These are phyloP conservation scores for Fusarium sp. DNA, from an alignment of 2,329 filamentous ascomycete species.

Conservation along the genomic window DNA sequence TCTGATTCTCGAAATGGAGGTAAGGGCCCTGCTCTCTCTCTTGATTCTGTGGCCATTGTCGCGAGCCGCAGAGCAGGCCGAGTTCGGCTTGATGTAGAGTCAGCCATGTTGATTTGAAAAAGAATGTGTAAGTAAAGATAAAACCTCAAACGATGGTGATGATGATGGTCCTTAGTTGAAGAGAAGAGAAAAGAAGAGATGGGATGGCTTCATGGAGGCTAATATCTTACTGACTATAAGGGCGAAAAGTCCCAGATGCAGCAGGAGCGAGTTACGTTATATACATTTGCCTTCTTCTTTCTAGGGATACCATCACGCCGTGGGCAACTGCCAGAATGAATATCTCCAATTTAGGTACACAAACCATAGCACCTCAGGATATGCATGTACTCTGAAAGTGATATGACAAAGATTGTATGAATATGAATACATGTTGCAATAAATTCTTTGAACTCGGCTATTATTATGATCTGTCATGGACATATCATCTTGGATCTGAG, in stretches of 20 bases:
- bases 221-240: background rate
- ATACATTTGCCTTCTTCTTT: background rate
- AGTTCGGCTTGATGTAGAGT: background rate
- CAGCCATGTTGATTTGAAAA: background rate
- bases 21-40: too few species aligned
- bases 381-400: too few species aligned
- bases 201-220: background rate
- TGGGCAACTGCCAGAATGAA: background rate
- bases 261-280: background rate
- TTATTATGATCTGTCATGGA: too few species aligned
- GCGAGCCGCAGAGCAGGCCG: too few species aligned
- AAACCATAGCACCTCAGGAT: too few species aligned
- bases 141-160: background rate
- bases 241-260: background rate
- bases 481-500: too few species aligned
- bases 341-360: too few species aligned
- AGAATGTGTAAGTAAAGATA: background rate
- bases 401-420: too few species aligned
- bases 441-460: too few species aligned
- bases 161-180: background rate
- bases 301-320: background rate
- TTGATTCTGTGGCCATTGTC: background rate
- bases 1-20: background rate
- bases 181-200: background rate
- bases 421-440: too few species aligned